These are phyloP conservation scores for Venturia asperata DNA, from an alignment of 2,329 filamentous ascomycete genomes.

Conservation along the genomic window DNA sequence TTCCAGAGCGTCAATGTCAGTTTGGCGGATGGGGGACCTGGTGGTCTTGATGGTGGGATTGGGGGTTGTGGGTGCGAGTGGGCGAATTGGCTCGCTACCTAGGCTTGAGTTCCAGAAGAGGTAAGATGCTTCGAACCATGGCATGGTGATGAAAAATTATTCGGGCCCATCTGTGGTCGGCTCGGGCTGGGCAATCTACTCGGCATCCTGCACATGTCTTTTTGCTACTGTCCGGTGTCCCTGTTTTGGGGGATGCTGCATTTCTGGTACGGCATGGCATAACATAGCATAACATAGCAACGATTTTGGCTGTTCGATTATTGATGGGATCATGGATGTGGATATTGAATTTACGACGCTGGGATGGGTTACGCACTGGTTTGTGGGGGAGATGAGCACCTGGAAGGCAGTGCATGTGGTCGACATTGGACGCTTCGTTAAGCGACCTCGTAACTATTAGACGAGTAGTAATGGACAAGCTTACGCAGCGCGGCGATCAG, in stretches of 20 bases:
- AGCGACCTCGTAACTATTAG: not conserved
- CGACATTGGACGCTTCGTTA: not conserved
- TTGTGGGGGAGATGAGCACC: not conserved
- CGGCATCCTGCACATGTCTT: not conserved
- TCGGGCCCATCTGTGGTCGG: not conserved
- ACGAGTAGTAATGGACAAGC: not conserved
- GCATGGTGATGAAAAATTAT: not conserved
- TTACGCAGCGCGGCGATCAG: too few relatives aligned
- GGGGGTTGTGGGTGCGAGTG: conserved; percentile 55
- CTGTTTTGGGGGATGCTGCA: not conserved
- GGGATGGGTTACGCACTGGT: not conserved
- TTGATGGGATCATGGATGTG: not conserved
- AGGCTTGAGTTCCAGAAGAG: not conserved
- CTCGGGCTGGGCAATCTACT: not conserved
- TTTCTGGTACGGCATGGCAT: conserved; percentile 1
- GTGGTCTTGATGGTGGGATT: conserved; percentile 51
- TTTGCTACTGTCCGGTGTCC: not conserved
- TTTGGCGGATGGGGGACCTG: conserved; percentile 25
- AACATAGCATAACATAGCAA: not conserved
- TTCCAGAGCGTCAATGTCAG: conserved; percentile 31
- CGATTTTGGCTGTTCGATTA: not conserved
- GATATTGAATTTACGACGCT: not conserved
- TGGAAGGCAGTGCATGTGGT: not conserved
- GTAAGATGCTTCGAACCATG: not conserved
- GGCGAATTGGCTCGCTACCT: conserved; percentile 43